Evolutionary conservation across 495 filamentous ascomycete genomes (phyloP).

Genomic region (Chaetomium fimeti): DNA sequence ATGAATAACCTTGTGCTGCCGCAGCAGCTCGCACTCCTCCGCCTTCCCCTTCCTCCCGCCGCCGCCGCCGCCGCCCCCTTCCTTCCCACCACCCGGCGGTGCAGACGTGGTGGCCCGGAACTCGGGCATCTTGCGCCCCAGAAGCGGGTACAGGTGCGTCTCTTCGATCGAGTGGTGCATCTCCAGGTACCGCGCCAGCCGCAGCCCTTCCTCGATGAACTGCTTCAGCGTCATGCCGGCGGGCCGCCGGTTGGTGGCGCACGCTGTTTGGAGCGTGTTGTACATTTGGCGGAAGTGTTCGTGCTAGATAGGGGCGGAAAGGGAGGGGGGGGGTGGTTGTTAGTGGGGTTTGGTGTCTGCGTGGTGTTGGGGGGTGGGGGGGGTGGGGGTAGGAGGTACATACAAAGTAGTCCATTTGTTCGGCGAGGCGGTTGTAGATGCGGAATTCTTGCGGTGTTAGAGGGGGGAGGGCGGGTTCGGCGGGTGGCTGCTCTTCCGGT

Average conservation of each 20-base stretch:
- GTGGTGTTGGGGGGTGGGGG: conserved; percentile 20
- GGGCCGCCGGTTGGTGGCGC: conserved; percentile 53
- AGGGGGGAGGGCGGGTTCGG: conserved; percentile 28
- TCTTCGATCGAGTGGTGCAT: conserved; percentile 87
- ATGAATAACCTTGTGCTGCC: conserved; percentile 83
- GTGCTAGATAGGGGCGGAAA: conserved; percentile 49
- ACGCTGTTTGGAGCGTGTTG: conserved; percentile 65
- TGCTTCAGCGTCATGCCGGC: conserved; percentile 54
- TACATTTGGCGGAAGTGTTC: conserved; percentile 73
- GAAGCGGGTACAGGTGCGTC: conserved; percentile 71
- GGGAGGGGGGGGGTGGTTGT: background rate
- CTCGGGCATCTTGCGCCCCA: conserved; percentile 77
- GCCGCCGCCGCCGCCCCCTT: background rate
- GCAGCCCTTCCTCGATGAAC: conserved; percentile 61
- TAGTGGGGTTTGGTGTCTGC: conserved; percentile 2
- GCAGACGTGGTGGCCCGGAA: conserved; percentile 46
- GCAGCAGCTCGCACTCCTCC: conserved; percentile 54
- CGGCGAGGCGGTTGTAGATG: conserved; percentile 69
- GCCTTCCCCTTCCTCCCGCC: conserved; percentile 14
- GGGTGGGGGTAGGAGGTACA: conserved; percentile 8
- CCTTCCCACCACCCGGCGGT: conserved; percentile 4
- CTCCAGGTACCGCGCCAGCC: conserved; percentile 66
- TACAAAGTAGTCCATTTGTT: conserved; percentile 76
- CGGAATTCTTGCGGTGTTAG: conserved; percentile 32
- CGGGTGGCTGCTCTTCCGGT: background rate